Evolutionary conservation across 2,329 filamentous ascomycete genomes (phyloP).

Genomic region (Fusarium duplospermum): DNA sequence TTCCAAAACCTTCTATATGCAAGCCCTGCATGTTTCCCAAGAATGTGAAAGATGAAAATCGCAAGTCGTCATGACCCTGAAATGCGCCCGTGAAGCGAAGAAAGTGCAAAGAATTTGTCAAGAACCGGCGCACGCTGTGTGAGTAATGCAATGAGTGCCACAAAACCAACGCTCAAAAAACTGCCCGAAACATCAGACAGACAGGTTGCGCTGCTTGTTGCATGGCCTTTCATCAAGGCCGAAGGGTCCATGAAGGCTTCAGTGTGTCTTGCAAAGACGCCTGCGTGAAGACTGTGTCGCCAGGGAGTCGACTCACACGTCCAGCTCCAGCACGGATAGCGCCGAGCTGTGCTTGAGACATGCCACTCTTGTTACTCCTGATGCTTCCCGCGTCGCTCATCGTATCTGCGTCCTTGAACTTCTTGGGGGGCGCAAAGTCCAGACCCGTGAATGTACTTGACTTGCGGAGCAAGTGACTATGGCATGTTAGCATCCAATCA

Average conservation of each 20-base stretch:
- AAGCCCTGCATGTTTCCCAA: conserved; percentile 45
- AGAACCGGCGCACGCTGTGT: conserved; percentile 44
- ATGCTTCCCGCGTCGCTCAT: conserved; percentile 77
- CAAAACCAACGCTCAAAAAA: conserved; percentile 35
- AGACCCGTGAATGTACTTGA: conserved; percentile 82
- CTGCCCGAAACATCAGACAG: conserved; percentile 16
- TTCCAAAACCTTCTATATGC: conserved; percentile 51
- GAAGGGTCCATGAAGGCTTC: conserved; percentile 70
- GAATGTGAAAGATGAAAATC: conserved; percentile 42
- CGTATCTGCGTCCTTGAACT: conserved; percentile 72
- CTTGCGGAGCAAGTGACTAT: conserved; percentile 77
- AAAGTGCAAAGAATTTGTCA: conserved; percentile 42
- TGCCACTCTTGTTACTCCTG: conserved; percentile 74
- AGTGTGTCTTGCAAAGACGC: conserved; percentile 72
- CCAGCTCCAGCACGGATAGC: conserved; percentile 87
- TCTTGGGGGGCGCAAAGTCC: conserved; percentile 83
- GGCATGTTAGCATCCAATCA: conserved; percentile 40
- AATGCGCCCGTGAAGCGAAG: conserved; percentile 44
- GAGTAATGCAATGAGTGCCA: conserved; percentile 41
- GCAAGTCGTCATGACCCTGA: conserved; percentile 47
- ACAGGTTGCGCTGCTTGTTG: conserved; percentile 10
- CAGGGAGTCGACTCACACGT: conserved; percentile 85
- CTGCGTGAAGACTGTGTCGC: conserved; percentile 82
- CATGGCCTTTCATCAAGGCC: conserved; percentile 49
- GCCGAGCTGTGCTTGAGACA: conserved; percentile 75